A percentile compares a stretch with the other conserved stretches of the same genome.
Evolutionary conservation across 257 asterid species (phyloP).

Genomic region (Solanum rostratum): DNA sequence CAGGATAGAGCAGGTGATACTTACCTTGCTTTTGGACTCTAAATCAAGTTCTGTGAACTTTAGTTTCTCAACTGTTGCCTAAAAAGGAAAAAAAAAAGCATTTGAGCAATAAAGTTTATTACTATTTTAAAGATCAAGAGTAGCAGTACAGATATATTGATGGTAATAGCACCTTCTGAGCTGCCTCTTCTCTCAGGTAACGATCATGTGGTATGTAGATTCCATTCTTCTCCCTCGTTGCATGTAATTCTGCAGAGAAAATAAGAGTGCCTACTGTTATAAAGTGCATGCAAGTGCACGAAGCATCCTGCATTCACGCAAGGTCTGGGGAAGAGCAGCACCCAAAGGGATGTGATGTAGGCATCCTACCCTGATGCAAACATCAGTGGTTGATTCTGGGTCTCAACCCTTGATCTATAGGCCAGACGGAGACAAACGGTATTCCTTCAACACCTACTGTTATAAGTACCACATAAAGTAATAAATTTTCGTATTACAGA

Average conservation of each 20-base stretch:
- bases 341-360: not conserved
- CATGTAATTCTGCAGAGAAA: slow-evolving; percentile 23
- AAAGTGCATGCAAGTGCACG: not conserved
- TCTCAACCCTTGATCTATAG: not conserved
- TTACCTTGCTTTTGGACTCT: slow-evolving; percentile 13
- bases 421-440: not conserved
- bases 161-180: slow-evolving; percentile 21
- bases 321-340: not conserved
- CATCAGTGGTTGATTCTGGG: not conserved
- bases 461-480: not conserved
- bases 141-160: not conserved
- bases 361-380: not conserved
- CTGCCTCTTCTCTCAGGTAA: slow-evolving; percentile 21
- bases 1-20: not conserved
- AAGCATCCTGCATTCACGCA: not conserved
- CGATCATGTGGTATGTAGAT: slow-evolving; percentile 17
- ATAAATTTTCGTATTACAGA: not conserved
- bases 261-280: not conserved
- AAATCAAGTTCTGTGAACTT: slow-evolving; percentile 17
- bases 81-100: not conserved
- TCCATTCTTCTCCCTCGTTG: slow-evolving; percentile 26
- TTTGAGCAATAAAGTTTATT: not conserved
- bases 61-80: slow-evolving; percentile 16
- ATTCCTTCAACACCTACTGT: not conserved
- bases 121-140: not conserved